phyloP scores from a whole-genome alignment of 2,329 filamentous ascomycete species.

The Akanthomyces dipterigenus region DNA sequence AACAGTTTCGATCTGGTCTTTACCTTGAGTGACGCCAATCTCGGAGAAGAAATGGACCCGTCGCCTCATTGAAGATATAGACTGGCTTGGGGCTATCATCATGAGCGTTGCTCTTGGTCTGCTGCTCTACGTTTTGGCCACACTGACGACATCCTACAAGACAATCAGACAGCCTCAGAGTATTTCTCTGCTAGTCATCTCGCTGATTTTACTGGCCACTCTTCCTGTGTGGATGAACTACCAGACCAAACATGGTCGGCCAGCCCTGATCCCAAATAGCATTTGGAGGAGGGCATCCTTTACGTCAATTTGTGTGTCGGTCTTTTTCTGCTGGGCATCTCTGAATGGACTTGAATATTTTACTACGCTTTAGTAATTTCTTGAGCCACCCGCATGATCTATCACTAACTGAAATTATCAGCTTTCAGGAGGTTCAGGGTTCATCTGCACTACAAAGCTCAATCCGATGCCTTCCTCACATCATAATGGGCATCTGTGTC shows the following conservation, averaged over 20 bases:
- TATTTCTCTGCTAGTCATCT: conserved; percentile 37
- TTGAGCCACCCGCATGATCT: no score
- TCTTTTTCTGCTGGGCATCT: conserved; percentile 40
- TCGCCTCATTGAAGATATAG: conserved; percentile 35
- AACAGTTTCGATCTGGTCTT: conserved; percentile 28
- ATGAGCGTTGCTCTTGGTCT: conserved; percentile 40
- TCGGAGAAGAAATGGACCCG: conserved; percentile 22
- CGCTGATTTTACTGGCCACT: conserved; percentile 34
- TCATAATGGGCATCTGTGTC: conserved; percentile 35
- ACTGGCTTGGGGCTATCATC: conserved; percentile 45
- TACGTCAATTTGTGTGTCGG: conserved; percentile 45
- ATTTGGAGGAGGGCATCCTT: conserved; percentile 52
- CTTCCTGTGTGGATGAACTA: conserved; percentile 50
- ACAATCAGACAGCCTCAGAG: conserved; percentile 35
- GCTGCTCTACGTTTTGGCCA: conserved; percentile 44
- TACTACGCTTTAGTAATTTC: conserved; percentile 37
- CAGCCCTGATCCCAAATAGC: conserved; percentile 54
- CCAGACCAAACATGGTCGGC: conserved; percentile 38
- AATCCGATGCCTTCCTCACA: conserved; percentile 40
- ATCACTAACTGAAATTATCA: not conserved
- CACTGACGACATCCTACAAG: conserved; percentile 30
- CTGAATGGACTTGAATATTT: conserved; percentile 43
- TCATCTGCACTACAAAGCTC: conserved; percentile 39
- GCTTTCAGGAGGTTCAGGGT: conserved; percentile 43
- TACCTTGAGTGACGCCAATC: conserved; percentile 21